Percentiles rank a stretch among this genome's conserved stretches.
These are phyloP conservation scores for Didymosphaeria variabile DNA, from an alignment of 2,329 filamentous ascomycete species.

Conservation along the genomic window DNA sequence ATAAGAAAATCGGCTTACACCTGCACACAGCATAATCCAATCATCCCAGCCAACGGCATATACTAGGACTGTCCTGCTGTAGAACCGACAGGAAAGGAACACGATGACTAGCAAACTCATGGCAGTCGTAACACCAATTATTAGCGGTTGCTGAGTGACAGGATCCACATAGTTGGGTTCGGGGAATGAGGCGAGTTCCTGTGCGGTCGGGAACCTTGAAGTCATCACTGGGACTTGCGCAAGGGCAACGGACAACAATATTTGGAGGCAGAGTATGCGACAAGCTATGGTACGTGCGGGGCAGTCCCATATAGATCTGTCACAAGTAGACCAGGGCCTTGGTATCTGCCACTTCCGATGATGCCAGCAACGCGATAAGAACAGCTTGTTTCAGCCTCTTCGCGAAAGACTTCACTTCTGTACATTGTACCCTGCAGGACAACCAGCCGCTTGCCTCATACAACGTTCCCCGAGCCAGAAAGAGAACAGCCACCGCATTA, in stretches of 20 bases:
- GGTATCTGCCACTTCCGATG: background rate
- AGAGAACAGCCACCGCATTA: background rate
- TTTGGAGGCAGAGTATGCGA: background rate
- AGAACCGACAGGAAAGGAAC: conserved; percentile 33
- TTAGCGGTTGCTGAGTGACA: conserved; percentile 30
- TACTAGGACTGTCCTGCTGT: conserved; percentile 37
- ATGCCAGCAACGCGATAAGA: background rate
- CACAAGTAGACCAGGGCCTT: background rate
- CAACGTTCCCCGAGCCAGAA: background rate
- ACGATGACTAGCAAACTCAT: conserved; percentile 28
- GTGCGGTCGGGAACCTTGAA: conserved; percentile 36
- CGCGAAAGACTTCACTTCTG: background rate
- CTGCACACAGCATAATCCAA: conserved; percentile 24
- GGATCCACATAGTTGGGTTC: conserved; percentile 43
- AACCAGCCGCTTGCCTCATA: background rate
- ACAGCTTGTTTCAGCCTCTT: background rate
- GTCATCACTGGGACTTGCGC: conserved; percentile 24
- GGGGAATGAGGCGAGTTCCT: conserved; percentile 37
- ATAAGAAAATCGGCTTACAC: conserved; percentile 23
- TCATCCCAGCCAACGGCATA: conserved; percentile 36
- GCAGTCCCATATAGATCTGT: background rate
- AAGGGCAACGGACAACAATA: background rate
- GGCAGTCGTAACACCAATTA: conserved; percentile 35
- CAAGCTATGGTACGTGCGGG: background rate
- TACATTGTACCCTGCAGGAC: background rate